phyloP scores from a whole-genome alignment of 345 rosid genomes.

The Odontarrhena argentea region DNA sequence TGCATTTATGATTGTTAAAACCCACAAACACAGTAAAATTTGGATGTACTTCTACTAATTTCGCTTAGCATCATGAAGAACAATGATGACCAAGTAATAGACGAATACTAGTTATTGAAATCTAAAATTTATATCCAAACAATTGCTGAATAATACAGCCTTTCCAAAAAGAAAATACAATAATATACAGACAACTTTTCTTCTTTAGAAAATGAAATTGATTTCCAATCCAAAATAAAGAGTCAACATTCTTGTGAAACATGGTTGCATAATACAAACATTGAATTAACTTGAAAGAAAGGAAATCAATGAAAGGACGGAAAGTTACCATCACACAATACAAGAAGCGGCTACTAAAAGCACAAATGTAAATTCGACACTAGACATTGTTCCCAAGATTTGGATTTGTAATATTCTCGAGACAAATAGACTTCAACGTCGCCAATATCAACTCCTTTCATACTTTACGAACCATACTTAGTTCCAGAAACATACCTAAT shows the following conservation, averaged over 20 bases:
- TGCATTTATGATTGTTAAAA: no score
- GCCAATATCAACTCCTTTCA: constrained; percentile 16
- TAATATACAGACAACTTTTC: constrained; percentile 5
- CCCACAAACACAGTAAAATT: no score
- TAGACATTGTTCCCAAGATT: constrained; percentile 3
- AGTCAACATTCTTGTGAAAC: constrained; percentile 11
- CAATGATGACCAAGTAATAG: neutral
- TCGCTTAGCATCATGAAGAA: neutral
- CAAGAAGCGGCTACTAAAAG: neutral
- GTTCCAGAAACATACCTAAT: constrained; percentile 7
- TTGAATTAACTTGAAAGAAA: neutral
- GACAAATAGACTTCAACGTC: neutral
- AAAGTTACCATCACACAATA: constrained; percentile 6
- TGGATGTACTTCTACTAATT: no score
- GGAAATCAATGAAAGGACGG: neutral
- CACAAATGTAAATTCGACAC: constrained; percentile 26
- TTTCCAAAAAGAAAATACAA: neutral
- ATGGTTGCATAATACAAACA: constrained; percentile 11
- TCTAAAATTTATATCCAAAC: neutral
- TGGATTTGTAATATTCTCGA: neutral
- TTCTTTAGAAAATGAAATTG: neutral
- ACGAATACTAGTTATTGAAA: neutral
- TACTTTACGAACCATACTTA: constrained; percentile 17
- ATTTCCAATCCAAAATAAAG: neutral
- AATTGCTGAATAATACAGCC: neutral